Conservation (phyloP, 2,329 filamentous ascomycete genomes). For the Teratosphaeria pseudoeucalypti region DNA sequence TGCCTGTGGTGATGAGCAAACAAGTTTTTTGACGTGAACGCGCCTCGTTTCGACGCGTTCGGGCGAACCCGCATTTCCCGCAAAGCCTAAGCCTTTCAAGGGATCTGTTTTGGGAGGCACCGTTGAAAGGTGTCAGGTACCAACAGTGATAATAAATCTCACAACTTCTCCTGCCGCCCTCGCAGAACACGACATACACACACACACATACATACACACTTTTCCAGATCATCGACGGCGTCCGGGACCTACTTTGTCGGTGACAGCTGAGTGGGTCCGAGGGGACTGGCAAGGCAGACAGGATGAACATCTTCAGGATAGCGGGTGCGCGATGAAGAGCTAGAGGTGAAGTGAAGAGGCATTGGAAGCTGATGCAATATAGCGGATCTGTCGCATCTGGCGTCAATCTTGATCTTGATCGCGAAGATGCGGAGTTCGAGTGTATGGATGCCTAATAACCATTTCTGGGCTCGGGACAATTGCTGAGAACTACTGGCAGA, state of each 20-base stretch:
- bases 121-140: background rate
- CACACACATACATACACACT: background rate
- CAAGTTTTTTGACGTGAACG: too few species aligned
- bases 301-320: conserved; percentile 62
- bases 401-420: conserved; percentile 86
- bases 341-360: background rate
- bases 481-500: conserved; percentile 44
- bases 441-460: conserved; percentile 44
- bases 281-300: conserved; percentile 2
- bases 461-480: background rate
- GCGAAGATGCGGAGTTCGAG: conserved; percentile 90
- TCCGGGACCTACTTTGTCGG: background rate
- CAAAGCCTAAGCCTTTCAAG: background rate
- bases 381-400: conserved; percentile 93
- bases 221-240: background rate
- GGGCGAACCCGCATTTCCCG: background rate
- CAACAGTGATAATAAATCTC: background rate
- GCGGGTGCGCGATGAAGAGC: conserved; percentile 37
- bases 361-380: conserved; percentile 2
- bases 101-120: background rate
- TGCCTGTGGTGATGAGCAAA: too few species aligned
- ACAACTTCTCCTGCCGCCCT: background rate
- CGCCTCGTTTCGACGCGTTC: background rate
- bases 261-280: background rate
- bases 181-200: background rate